Evolutionary conservation across 176 grass and related monocot genomes (phyloP), one percentile per base, ranked within the genome.

Genomic region (Tuctoria greenei): DNA sequence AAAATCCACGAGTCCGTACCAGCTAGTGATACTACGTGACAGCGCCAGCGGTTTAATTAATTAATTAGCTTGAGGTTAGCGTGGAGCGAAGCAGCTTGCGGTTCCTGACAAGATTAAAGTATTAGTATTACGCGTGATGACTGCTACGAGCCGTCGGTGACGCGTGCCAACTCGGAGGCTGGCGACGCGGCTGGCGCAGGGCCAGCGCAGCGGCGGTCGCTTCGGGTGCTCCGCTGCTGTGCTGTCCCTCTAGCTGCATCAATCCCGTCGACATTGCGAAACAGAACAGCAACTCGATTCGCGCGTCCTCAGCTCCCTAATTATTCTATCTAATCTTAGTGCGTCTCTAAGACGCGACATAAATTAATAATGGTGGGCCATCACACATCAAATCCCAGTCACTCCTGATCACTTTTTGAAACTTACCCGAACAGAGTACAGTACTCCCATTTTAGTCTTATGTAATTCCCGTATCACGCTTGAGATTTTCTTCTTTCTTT

Each of bases 311-410:
- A n/a, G n/a, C 31, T 31, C 2, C 47, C 69, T 56, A 56, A 66
- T 82, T 82, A 44, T 38, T 41, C 20, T 39, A 2, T 47, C 9
- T 18, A 28, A 26, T 58, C 7, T 23, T 8, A 54, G 69, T 66
- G 66, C 73, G 54, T 40, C 36, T 69, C 35, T 18, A n/a, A 52
- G 7, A 0, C 12, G 10, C 20, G 1, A 57, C 8, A 58, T 5
- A 71, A 15, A 59, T 20, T 40, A 31, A 7, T 17, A 75, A 47
- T 17, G 81, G 64, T 16, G 2, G 6, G 6, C 64, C 81, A 42
- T 62, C 52, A 8, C 56, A 13, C 41, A 38, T 75, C 81, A 68
- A 35, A 73, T 64, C 55, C 21, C 21, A 56, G 8, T 56, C 21
- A 56, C 2, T 56, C n/a, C n/a, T 10, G n/a, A 10, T 56, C 52